Conservation (phyloP, 441 rosid genomes). For the Geranium incanum region DNA sequence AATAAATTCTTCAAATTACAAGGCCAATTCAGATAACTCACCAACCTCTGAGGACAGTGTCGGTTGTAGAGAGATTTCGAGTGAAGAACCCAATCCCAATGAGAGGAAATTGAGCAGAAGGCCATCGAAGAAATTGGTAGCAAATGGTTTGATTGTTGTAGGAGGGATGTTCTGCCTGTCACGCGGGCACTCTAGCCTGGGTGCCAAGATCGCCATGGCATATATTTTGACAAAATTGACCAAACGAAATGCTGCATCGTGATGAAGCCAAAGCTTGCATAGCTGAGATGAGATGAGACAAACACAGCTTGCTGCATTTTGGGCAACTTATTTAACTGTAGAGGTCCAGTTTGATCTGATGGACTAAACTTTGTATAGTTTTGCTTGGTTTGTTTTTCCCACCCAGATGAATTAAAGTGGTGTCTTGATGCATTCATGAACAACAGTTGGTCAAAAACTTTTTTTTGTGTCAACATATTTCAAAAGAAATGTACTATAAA, state of each 20-base stretch:
- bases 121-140: conserved; percentile 59
- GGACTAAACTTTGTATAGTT: too few relatives aligned
- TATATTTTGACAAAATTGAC: conserved; percentile 69
- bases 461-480: too few relatives aligned
- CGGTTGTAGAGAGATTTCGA: neutral
- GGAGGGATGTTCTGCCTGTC: conserved; percentile 74
- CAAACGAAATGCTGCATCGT: conserved; percentile 39
- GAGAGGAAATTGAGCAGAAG: conserved; percentile 37
- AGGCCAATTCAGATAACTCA: conserved; percentile 8
- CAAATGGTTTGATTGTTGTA: conserved; percentile 58
- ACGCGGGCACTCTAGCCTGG: conserved; percentile 59
- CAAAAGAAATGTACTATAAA: too few relatives aligned
- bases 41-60: conserved; percentile 10
- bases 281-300: too few relatives aligned
- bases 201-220: conserved; percentile 76
- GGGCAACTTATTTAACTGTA: too few relatives aligned
- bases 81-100: conserved; percentile 17
- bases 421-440: too few relatives aligned
- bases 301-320: too few relatives aligned
- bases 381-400: too few relatives aligned
- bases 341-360: too few relatives aligned
- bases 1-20: conserved; percentile 29
- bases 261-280: conserved; percentile 22
- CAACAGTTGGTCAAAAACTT: too few relatives aligned
- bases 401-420: too few relatives aligned